These are phyloP conservation scores for Vanderwaltozyma verrucispora DNA, from an alignment of 805 yeast species.

Conservation along the genomic window DNA sequence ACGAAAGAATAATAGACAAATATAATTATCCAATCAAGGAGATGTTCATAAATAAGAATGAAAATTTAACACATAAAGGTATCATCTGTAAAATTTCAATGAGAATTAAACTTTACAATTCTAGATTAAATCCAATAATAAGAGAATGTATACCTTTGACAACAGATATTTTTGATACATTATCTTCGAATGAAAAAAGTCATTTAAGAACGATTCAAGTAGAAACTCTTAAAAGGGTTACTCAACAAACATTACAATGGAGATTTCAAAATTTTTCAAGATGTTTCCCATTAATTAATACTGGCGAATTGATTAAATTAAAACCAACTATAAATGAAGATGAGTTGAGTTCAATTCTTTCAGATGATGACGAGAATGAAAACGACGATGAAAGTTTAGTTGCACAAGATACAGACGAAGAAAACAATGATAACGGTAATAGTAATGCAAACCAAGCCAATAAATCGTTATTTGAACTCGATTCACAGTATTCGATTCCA, in stretches of 20 bases:
- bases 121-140: conserved; percentile 19
- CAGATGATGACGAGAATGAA: background rate
- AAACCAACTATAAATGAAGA: background rate
- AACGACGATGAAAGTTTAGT: background rate
- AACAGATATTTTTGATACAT: background rate
- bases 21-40: conserved; percentile 4
- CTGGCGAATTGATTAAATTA: background rate
- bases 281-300: conserved; percentile 1
- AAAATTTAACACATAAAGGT: conserved; percentile 19
- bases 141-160: conserved; percentile 16
- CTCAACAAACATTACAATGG: background rate
- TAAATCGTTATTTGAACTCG: too few species aligned
- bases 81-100: conserved; percentile 18
- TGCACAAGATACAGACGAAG: background rate
- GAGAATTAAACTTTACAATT: conserved; percentile 12
- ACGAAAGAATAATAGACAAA: conserved; percentile 3
- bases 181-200: background rate
- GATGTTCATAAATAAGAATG: conserved; percentile 5
- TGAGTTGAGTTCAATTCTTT: background rate
- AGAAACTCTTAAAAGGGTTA: background rate
- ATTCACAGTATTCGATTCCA: background rate
- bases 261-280: background rate
- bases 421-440: background rate
- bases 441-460: too few species aligned
- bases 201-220: background rate